Base-by-base conservation (phyloP, 148 eudicot genomes). In the Euryodendron excelsum region DNA sequence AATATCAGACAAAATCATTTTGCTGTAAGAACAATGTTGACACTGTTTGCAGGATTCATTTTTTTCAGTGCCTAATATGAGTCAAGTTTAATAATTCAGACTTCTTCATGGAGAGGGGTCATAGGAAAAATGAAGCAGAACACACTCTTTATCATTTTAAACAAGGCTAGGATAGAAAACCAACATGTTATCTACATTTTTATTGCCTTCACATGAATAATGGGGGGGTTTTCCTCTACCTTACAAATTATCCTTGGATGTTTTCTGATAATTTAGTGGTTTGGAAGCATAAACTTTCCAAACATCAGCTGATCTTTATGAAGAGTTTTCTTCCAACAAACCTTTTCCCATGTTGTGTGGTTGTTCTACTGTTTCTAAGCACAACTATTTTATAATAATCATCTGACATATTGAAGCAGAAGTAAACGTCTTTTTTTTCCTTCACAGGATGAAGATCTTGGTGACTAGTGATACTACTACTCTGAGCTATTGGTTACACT, bases 401-500 rank as follows among this genome's bases (percentile, higher is more conserved):
- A 58, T 25, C 47, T 7, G 12, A 28, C 70, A 25, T 30, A 52
- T 47, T 65, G 69, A 47, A 41, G 74, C 39, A 59, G 33, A 60
- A 71, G 14, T 27, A 39, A 23, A 21, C 20, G n/a, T n/a, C 13
- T 7, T 28, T 20, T 72, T 76, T 76, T 10, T 45, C 75, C 65
- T 50, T 47, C 31, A 70, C 82, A 88, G 87, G 79, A 85, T 88
- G 86, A 69, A 69, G 87, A 78, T 83, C 45, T 77, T 77, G 63
- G 34, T 34, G 77, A 77, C 11, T 55, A 56, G n/a, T 63, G 91
- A 88, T 76, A 58, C 89, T 56, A 82, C 90, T 55, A 64, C 83
- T 73, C 80, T 85, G 72, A 73, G 82, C 79, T 88, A 88, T 69
- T 90, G 94, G 94, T 75, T 88, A 78, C 85, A 85, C 61, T 85